Conservation (phyloP, 1,139 yeast genomes). For the Meyerozyma sp. region DNA sequence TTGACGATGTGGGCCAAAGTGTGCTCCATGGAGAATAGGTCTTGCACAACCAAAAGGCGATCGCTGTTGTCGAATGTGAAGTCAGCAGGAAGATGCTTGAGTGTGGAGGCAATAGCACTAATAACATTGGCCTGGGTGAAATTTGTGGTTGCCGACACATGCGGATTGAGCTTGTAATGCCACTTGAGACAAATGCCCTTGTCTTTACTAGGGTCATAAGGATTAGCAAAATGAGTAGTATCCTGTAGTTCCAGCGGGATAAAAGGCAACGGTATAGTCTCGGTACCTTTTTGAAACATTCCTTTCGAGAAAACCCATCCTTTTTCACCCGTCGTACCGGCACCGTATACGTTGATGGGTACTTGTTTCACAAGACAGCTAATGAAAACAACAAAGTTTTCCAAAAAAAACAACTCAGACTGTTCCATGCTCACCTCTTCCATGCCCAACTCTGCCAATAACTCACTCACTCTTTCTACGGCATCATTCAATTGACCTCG, state of each 20-base stretch:
- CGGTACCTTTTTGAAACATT: not conserved
- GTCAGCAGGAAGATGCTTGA: conserved; percentile 51
- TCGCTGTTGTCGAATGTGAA: conserved; percentile 39
- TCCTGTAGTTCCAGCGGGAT: not conserved
- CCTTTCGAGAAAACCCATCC: not conserved
- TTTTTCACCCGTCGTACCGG: not conserved
- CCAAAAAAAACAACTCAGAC: not conserved
- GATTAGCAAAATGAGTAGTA: conserved; percentile 16
- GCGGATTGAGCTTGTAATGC: conserved; percentile 15
- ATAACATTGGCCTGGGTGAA: conserved; percentile 61
- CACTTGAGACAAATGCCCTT: conserved; percentile 33
- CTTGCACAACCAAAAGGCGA: conserved; percentile 30
- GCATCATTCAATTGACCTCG: conserved; percentile 21
- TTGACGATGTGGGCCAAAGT: conserved; percentile 25
- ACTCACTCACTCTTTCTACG: conserved; percentile 13
- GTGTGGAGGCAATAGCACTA: conserved; percentile 56
- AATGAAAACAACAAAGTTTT: not conserved
- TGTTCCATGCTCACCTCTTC: conserved; percentile 10
- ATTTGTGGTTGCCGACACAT: conserved; percentile 20
- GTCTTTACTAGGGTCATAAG: conserved; percentile 29
- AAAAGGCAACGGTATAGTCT: not conserved
- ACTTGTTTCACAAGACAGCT: conserved; percentile 24
- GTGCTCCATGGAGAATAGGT: conserved; percentile 12
- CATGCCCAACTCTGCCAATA: conserved; percentile 10
- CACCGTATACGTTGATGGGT: conserved; percentile 18